Conservation (phyloP, 805 yeast genomes). For the Nakazawaea sp. region DNA sequence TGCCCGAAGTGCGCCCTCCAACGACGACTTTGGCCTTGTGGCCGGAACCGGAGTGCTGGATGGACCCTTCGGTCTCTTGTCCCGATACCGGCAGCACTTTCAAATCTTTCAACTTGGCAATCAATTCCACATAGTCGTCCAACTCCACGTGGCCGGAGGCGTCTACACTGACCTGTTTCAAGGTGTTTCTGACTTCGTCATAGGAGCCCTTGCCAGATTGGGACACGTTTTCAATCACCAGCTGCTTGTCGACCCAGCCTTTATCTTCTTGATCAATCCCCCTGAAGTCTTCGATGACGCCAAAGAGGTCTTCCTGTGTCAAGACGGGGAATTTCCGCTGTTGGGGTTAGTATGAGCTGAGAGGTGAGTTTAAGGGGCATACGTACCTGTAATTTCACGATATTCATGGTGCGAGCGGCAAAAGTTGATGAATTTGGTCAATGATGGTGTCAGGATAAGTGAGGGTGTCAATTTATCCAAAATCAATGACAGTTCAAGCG, state of each 20-base stretch:
- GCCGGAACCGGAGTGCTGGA: constrained; percentile 37
- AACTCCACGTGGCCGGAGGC: constrained; percentile 96
- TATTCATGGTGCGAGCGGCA: constrained; percentile 61
- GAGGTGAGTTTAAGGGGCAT: neutral
- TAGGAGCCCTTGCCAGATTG: constrained; percentile 75
- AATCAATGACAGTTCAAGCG: too few species aligned
- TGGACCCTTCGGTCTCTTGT: constrained; percentile 17
- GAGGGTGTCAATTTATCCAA: too few species aligned
- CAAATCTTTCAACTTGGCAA: constrained; percentile 68
- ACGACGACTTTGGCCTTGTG: constrained; percentile 66
- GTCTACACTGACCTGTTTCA: constrained; percentile 86
- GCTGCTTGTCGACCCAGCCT: constrained; percentile 92
- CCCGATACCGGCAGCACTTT: constrained; percentile 18
- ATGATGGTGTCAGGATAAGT: too few species aligned
- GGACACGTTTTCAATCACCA: constrained; percentile 78
- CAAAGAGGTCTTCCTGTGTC: constrained; percentile 80
- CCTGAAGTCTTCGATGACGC: constrained; percentile 81
- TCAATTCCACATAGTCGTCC: constrained; percentile 85
- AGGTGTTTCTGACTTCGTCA: constrained; percentile 89
- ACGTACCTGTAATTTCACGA: constrained; percentile 54
- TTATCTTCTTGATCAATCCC: constrained; percentile 82
- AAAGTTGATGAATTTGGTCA: too few species aligned
- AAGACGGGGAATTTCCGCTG: constrained; percentile 81
- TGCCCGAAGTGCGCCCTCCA: constrained; percentile 82
- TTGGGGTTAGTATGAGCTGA: neutral